Evolutionary conservation across 73 alveolate genomes (phyloP).

Genomic region (Urostyla sp.): DNA sequence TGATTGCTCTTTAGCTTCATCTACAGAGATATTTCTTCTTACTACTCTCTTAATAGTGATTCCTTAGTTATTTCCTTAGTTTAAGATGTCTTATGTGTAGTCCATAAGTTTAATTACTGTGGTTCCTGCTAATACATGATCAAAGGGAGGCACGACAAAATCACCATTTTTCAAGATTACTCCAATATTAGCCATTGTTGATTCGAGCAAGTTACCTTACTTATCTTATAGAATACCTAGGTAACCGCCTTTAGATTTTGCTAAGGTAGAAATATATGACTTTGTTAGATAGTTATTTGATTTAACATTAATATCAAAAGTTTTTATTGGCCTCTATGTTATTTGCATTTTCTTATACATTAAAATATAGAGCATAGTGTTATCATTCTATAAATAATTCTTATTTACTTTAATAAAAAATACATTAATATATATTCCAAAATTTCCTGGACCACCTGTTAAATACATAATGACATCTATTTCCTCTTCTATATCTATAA

Average conservation of each 20-base stretch:
- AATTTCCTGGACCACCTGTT: conserved; percentile 52
- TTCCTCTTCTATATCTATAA: background rate
- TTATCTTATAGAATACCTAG: conserved; percentile 59
- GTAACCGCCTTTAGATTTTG: conserved; percentile 69
- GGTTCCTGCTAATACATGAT: conserved; percentile 64
- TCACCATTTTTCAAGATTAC: conserved; percentile 51
- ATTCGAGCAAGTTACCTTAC: conserved; percentile 67
- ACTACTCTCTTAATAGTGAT: conserved; percentile 22
- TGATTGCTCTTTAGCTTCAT: conserved; percentile 20
- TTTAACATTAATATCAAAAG: conserved; percentile 8
- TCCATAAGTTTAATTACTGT: conserved; percentile 46
- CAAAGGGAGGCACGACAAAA: conserved; percentile 63
- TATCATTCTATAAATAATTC: background rate
- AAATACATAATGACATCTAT: background rate
- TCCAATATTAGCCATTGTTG: conserved; percentile 70
- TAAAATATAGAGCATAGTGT: conserved; percentile 13
- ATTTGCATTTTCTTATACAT: background rate
- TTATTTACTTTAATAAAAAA: background rate
- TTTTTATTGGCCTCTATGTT: background rate
- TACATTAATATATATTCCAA: conserved; percentile 7
- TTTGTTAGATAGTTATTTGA: conserved; percentile 26
- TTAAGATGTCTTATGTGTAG: conserved; percentile 11
- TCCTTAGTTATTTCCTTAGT: background rate
- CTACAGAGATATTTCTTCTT: conserved; percentile 35
- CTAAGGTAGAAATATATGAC: conserved; percentile 14